Percentiles rank a stretch among this genome's conserved stretches.
These are phyloP conservation scores for Cryptosporidium viatorum DNA, from an alignment of 169 alveolate genomes.

Conservation along the genomic window DNA sequence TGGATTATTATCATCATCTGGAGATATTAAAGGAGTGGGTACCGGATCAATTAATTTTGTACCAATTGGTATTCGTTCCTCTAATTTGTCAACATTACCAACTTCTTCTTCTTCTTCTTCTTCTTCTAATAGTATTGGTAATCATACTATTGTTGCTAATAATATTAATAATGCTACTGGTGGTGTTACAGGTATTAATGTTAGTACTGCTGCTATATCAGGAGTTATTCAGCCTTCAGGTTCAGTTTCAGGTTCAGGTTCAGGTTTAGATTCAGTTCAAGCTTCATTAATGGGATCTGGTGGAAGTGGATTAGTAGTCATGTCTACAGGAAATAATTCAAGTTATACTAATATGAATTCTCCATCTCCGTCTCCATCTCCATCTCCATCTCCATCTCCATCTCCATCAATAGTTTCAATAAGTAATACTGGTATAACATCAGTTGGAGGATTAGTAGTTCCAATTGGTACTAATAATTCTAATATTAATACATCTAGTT, in stretches of 20 bases:
- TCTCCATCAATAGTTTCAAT: conserved; percentile 9
- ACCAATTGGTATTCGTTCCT: not conserved
- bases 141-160: too few species aligned
- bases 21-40: not conserved
- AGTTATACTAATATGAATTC: not conserved
- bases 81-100: too few species aligned
- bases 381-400: not conserved
- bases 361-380: not conserved
- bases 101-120: too few species aligned
- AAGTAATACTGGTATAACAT: not conserved
- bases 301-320: not conserved
- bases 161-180: too few species aligned
- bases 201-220: not conserved
- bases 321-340: not conserved
- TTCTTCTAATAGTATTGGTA: not conserved
- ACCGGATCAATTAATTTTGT: not conserved
- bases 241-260: not conserved
- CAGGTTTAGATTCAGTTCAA: not conserved
- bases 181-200: too few species aligned
- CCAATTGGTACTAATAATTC: not conserved
- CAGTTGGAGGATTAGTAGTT: not conserved
- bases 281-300: not conserved
- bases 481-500: not conserved
- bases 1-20: not conserved
- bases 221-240: not conserved